Percentiles rank a stretch among this genome's conserved stretches.
phyloP scores from a whole-genome alignment of 306 rosid species.

The Carpinus fangiana region DNA sequence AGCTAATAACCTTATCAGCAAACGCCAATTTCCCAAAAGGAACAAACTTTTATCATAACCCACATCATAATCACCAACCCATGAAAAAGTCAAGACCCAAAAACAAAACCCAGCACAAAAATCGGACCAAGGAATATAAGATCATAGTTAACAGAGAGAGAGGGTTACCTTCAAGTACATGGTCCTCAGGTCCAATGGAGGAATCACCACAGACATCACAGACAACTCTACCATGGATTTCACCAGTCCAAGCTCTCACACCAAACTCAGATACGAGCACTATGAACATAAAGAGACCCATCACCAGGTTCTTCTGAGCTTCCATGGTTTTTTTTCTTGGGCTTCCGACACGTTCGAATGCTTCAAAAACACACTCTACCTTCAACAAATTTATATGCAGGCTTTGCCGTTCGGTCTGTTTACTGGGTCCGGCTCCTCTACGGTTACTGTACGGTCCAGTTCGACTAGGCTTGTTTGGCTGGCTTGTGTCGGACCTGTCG shows the following conservation, averaged over 20 bases:
- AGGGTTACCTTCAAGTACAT: constrained; percentile 72
- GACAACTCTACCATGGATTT: constrained; percentile 89
- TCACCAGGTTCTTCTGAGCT: constrained; percentile 31
- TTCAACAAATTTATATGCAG: neutral
- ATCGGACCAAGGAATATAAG: neutral
- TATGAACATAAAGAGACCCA: constrained; percentile 38
- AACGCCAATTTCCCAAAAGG: neutral
- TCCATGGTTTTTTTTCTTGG: constrained; percentile 42
- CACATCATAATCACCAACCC: neutral
- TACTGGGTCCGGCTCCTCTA: neutral
- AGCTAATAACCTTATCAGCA: neutral
- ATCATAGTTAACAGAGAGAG: constrained; percentile 13
- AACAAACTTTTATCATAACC: neutral
- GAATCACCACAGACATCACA: constrained; percentile 94
- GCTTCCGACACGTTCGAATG: neutral
- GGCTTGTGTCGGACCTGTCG: neutral
- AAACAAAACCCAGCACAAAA: constrained; percentile 10
- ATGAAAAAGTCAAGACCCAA: neutral
- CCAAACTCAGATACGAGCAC: constrained; percentile 27
- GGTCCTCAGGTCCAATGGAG: constrained; percentile 87
- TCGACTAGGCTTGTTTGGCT: neutral
- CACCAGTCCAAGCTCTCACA: constrained; percentile 88
- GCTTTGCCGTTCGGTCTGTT: no score
- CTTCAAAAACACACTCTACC: neutral
- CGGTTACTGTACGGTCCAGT: neutral